A percentile compares a stretch with the other conserved stretches of the same genome.
Conservation (phyloP, 306 rosid genomes). For the Nissolia schottii region DNA sequence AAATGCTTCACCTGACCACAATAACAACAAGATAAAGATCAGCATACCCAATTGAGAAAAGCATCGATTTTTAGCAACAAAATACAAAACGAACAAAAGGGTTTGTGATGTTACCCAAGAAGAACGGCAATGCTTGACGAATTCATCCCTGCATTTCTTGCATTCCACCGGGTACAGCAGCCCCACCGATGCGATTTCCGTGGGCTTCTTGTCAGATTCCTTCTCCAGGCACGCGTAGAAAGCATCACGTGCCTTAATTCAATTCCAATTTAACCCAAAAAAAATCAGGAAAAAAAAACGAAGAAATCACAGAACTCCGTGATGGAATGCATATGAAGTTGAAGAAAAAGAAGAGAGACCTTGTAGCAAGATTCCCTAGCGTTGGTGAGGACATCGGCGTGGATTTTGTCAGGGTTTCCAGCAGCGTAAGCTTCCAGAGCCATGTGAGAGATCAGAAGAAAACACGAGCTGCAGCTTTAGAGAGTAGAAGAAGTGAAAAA, state of each 20-base stretch:
- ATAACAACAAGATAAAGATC: neutral
- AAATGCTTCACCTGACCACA: conserved; percentile 83
- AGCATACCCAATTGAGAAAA: conserved; percentile 12
- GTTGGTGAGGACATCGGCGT: conserved; percentile 60
- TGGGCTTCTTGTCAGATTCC: conserved; percentile 63
- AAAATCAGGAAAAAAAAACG: neutral
- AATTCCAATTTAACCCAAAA: neutral
- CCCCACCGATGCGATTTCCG: conserved; percentile 91
- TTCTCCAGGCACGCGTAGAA: conserved; percentile 79
- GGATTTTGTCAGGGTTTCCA: conserved; percentile 48
- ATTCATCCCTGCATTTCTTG: conserved; percentile 50
- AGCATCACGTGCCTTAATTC: conserved; percentile 77
- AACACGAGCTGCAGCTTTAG: too few species aligned
- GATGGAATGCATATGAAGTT: neutral
- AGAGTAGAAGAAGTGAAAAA: too few species aligned
- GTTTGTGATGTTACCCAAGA: conserved; percentile 60
- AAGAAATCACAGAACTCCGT: neutral
- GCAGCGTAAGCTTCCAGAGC: conserved; percentile 50
- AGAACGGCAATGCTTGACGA: conserved; percentile 68
- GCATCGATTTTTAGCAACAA: neutral
- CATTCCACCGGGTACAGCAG: conserved; percentile 78
- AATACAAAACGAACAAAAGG: neutral
- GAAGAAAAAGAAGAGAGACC: conserved; percentile 33
- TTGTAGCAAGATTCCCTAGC: conserved; percentile 80
- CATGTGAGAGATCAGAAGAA: conserved; percentile 44